phyloP scores from a whole-genome alignment of 768 basidiomycete genomes.

The Dacryopinax spathularia region DNA sequence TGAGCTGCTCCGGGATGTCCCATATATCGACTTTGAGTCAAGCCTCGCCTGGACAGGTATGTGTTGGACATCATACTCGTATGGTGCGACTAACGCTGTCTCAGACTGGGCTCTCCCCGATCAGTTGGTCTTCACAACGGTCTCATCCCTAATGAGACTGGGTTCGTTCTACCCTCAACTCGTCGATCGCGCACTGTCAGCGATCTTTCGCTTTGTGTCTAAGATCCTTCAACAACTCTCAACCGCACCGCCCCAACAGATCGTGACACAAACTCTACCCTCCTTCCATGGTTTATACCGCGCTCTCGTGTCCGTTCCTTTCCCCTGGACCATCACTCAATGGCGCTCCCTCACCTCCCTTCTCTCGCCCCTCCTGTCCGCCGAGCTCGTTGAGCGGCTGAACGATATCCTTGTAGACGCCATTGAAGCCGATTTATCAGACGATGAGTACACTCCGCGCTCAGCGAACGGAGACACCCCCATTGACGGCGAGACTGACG shows the following conservation, averaged over 20 bases:
- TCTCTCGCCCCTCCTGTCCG: constrained; percentile 47
- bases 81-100: not conserved
- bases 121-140: constrained; percentile 64
- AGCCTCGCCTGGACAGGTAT: constrained; percentile 70
- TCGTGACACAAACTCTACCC: constrained; percentile 63
- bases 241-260: constrained; percentile 41
- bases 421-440: constrained; percentile 27
- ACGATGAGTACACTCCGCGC: constrained; percentile 2
- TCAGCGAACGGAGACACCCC: constrained; percentile 26
- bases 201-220: constrained; percentile 48
- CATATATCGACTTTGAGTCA: constrained; percentile 61
- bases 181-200: constrained; percentile 36
- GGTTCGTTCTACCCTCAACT: constrained; percentile 40
- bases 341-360: constrained; percentile 45
- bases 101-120: constrained; percentile 78
- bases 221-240: constrained; percentile 43
- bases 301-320: constrained; percentile 65
- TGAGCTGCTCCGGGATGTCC: constrained; percentile 56
- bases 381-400: constrained; percentile 54
- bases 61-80: constrained; percentile 8
- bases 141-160: constrained; percentile 58
- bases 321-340: constrained; percentile 53
- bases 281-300: constrained; percentile 77
- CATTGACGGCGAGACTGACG: constrained; percentile 29
- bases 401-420: constrained; percentile 57